Evolutionary conservation across 352 stramenopile species (phyloP).

Genomic region (Pythium dissotocum): DNA sequence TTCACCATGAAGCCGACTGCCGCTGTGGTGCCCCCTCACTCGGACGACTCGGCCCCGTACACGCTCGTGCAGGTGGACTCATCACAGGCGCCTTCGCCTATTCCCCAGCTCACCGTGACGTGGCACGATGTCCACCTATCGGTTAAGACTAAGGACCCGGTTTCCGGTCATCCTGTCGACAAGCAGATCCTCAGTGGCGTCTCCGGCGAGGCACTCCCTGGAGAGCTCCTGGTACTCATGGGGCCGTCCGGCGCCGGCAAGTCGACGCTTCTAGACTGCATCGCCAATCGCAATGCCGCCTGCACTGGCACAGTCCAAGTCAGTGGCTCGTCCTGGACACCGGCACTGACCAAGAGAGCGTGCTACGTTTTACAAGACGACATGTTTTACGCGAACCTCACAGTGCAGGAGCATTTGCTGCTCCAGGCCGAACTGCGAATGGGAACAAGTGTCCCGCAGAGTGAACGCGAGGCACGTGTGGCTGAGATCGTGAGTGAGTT

Average conservation of each 20-base stretch:
- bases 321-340: not conserved
- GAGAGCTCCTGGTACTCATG: conserved; percentile 16
- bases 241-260: conserved; percentile 4
- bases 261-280: conserved; percentile 4
- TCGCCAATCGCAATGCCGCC: not conserved
- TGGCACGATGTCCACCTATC: conserved; percentile 2
- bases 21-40: not conserved
- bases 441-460: conserved; percentile 35
- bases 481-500: conserved; percentile 60
- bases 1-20: not conserved
- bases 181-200: not conserved
- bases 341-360: not conserved
- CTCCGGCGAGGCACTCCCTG: conserved; percentile 2
- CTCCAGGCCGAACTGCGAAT: conserved; percentile 84
- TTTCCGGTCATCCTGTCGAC: not conserved
- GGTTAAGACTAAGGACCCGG: not conserved
- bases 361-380: conserved; percentile 91
- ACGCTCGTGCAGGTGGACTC: conserved; percentile 5
- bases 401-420: conserved; percentile 87
- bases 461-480: conserved; percentile 40
- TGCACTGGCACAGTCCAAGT: not conserved
- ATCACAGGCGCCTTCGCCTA: not conserved
- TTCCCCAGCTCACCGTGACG: not conserved
- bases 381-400: conserved; percentile 87
- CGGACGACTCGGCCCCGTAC: not conserved